A percentile compares a stretch with the other conserved stretches of the same genome.
Evolutionary conservation across 1,139 yeast genomes (phyloP).

Genomic region (Kodamaea sp.): DNA sequence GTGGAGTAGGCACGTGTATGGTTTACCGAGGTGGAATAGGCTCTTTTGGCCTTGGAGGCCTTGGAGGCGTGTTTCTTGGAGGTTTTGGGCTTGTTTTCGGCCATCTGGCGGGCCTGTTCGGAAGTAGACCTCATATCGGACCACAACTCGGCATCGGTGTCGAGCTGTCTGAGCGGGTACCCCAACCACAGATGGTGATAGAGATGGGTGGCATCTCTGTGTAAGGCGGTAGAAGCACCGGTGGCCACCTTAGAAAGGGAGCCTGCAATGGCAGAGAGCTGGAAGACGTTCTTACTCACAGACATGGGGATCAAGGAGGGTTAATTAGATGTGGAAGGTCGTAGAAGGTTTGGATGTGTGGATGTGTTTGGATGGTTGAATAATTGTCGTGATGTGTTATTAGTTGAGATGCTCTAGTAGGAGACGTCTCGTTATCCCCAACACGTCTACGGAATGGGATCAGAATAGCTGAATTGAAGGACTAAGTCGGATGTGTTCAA

Average conservation of each 20-base stretch:
- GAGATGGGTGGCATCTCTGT: constrained; percentile 22
- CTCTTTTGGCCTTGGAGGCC: constrained; percentile 4
- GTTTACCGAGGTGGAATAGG: constrained; percentile 5
- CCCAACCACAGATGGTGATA: constrained; percentile 20
- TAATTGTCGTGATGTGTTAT: too few species aligned
- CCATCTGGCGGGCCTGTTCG: constrained; percentile 11
- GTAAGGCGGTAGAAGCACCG: constrained; percentile 23
- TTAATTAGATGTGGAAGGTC: too few species aligned
- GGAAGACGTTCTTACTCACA: constrained; percentile 23
- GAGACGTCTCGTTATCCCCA: too few species aligned
- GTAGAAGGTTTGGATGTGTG: too few species aligned
- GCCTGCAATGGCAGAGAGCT: constrained; percentile 29
- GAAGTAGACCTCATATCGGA: constrained; percentile 14
- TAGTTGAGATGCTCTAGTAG: too few species aligned
- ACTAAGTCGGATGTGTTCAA: too few species aligned
- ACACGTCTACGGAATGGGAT: too few species aligned
- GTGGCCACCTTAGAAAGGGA: constrained; percentile 26
- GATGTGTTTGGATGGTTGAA: too few species aligned
- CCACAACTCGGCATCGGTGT: constrained; percentile 27
- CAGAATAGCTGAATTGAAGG: too few species aligned
- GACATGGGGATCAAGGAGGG: too few species aligned
- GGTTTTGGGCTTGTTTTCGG: constrained; percentile 1
- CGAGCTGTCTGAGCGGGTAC: constrained; percentile 23
- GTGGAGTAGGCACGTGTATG: constrained; percentile 17
- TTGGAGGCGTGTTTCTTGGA: constrained; percentile 1